phyloP scores from a whole-genome alignment of 148 eudicot genomes.

The Tetragonia tetragonoides region DNA sequence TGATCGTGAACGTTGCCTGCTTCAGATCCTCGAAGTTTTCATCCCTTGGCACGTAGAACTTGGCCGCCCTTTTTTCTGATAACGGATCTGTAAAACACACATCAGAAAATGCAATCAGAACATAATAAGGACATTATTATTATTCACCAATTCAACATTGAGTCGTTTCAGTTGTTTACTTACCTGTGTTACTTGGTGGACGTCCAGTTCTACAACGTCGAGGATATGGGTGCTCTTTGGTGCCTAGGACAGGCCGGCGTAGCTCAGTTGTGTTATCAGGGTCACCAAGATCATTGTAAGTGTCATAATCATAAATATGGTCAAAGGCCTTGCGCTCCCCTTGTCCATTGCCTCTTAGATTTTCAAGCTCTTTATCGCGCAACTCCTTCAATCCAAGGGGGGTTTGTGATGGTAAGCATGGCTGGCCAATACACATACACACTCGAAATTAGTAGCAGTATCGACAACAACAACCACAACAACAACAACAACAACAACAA shows the following conservation, averaged over 20 bases:
- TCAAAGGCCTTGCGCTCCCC: slow-evolving; percentile 37
- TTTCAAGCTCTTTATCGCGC: slow-evolving; percentile 36
- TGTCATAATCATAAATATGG: slow-evolving; percentile 39
- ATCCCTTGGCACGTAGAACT: too few relatives aligned
- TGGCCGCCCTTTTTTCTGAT: too few relatives aligned
- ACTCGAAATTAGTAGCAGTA: too few relatives aligned
- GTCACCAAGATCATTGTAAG: slow-evolving; percentile 43
- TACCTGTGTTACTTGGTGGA: slow-evolving; percentile 29
- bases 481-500: too few relatives aligned
- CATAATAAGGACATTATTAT: too few relatives aligned
- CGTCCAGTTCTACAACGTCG: slow-evolving; percentile 47
- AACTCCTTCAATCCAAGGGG: slow-evolving; percentile 26
- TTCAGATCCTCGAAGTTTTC: too few relatives aligned
- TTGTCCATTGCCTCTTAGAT: slow-evolving; percentile 39
- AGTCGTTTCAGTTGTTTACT: background rate
- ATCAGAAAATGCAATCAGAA: slow-evolving; percentile 8
- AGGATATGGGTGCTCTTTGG: slow-evolving; percentile 40
- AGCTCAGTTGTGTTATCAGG: slow-evolving; percentile 25
- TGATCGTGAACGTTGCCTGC: too few relatives aligned
- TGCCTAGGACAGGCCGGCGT: slow-evolving; percentile 39
- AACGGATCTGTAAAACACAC: too few relatives aligned
- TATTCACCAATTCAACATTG: too few relatives aligned
- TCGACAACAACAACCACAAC: too few relatives aligned
- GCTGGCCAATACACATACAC: background rate
- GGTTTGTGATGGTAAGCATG: slow-evolving; percentile 29